A percentile compares a stretch with the other conserved stretches of the same genome.
These are phyloP conservation scores for Trichophyton verrucosum DNA, from an alignment of 2,329 filamentous ascomycete species.

Conservation along the genomic window DNA sequence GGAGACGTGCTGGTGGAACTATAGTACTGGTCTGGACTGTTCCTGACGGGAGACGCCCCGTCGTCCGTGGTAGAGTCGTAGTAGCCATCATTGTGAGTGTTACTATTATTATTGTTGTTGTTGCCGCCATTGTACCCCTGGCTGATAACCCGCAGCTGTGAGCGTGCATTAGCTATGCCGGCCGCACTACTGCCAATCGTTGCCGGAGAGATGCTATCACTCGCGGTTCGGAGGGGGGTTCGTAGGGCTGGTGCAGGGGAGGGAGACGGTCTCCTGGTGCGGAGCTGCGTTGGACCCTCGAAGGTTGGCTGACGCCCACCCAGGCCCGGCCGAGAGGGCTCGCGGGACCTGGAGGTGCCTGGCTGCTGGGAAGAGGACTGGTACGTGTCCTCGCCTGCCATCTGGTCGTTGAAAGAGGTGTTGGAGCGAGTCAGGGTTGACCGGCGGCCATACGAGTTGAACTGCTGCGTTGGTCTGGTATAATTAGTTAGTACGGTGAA, in stretches of 20 bases:
- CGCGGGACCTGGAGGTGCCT: slow-evolving; percentile 25
- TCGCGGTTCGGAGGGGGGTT: slow-evolving; percentile 39
- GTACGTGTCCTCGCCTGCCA: slow-evolving; percentile 39
- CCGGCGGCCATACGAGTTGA: slow-evolving; percentile 20
- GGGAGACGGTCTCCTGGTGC: slow-evolving; percentile 40
- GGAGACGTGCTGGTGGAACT: slow-evolving; percentile 36
- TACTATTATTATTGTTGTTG: too few species aligned
- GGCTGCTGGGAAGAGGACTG: slow-evolving; percentile 37
- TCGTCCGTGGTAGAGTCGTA: slow-evolving; percentile 39
- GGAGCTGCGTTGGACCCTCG: slow-evolving; percentile 43
- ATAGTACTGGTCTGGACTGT: slow-evolving; percentile 35
- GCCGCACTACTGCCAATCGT: neutral
- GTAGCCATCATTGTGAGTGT: slow-evolving; percentile 34
- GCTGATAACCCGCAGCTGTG: slow-evolving; percentile 33
- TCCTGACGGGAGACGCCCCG: slow-evolving; percentile 35
- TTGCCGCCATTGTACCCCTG: slow-evolving; percentile 21
- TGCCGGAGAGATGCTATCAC: slow-evolving; percentile 37
- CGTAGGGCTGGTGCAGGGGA: slow-evolving; percentile 25
- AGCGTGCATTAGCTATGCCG: slow-evolving; percentile 34
- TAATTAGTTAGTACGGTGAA: neutral
- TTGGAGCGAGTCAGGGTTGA: slow-evolving; percentile 47
- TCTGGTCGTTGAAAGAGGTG: slow-evolving; percentile 50
- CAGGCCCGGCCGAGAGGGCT: slow-evolving; percentile 34
- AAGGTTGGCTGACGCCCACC: slow-evolving; percentile 45
- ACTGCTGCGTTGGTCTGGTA: slow-evolving; percentile 17